These are phyloP conservation scores for Quercus cerris DNA, from an alignment of 306 rosid species.

Conservation along the genomic window DNA sequence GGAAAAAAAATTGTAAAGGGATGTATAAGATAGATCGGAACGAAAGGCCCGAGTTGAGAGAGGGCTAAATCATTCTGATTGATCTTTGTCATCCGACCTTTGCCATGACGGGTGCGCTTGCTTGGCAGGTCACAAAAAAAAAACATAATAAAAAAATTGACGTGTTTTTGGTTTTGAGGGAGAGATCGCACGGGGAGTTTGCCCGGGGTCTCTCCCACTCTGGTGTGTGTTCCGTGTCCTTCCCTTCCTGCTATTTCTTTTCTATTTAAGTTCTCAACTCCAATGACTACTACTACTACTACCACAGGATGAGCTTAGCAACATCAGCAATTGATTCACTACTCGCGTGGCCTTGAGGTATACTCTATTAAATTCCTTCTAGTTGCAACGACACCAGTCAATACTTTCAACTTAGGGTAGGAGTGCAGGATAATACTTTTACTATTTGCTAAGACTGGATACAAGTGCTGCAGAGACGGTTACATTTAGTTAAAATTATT, in stretches of 20 bases:
- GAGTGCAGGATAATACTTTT: too few relatives aligned
- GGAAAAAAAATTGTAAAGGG: slow-evolving; percentile 5
- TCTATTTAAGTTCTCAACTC: not conserved
- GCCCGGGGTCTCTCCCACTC: slow-evolving; percentile 61
- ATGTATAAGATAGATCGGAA: slow-evolving; percentile 49
- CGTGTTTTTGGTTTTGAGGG: slow-evolving; percentile 36
- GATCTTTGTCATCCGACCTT: slow-evolving; percentile 87
- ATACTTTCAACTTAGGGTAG: not conserved
- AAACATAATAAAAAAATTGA: slow-evolving; percentile 42
- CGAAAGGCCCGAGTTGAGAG: not conserved
- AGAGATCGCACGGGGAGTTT: slow-evolving; percentile 81
- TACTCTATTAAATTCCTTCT: not conserved
- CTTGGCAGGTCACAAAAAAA: slow-evolving; percentile 76
- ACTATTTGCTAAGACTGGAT: too few relatives aligned
- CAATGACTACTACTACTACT: not conserved
- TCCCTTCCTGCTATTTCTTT: slow-evolving; percentile 26
- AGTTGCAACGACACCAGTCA: not conserved
- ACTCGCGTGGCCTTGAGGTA: not conserved
- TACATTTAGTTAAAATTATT: too few relatives aligned
- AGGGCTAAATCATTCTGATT: slow-evolving; percentile 17
- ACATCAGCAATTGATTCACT: not conserved
- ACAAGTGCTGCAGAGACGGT: too few relatives aligned
- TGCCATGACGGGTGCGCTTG: slow-evolving; percentile 99
- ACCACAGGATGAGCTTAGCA: slow-evolving; percentile 3
- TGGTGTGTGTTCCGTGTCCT: slow-evolving; percentile 44